Base-by-base conservation (phyloP, 139 green algal species). In the Picochlorum costavermella region DNA sequence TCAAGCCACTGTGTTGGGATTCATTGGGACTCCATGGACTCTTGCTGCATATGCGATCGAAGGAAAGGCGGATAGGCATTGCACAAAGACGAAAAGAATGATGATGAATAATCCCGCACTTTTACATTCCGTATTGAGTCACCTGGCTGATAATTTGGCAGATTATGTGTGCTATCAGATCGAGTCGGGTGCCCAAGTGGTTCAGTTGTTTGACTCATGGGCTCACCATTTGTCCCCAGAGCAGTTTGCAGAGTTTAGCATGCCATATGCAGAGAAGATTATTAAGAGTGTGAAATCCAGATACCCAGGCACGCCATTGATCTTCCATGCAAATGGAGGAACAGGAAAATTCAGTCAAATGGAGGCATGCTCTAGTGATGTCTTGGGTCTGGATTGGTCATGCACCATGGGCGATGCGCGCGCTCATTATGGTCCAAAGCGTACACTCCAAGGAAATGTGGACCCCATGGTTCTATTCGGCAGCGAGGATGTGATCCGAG, bases 141-240 rank as follows among this genome's bases (percentile, higher is more conserved):
- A 95, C 69, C 69, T 98, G 10, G 86, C 94, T 1, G 77, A 94
- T 11, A 78, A 84, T 13, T 72, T 99, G 5, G 81, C 84, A 50
- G 67, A 64, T 13, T 98, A 99, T 67, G 79, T 81, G 4, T 78
- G 73, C 63, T 92, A 98, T 70, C 94, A 99, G 74, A 97, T 98
- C 43, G 84, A 96, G 56, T 82, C 73, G 33, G 92, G 92, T 12
- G 92, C 91, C 8, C 84, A 91, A 63, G 79, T 96, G 2, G 83
- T 98, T 56, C 92, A 98, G 83, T 69, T 98, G 30, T 98, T 99
- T 75, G 94, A 99, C 81, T 95, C 84, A 4, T 98, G 92, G 92
- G 92, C 91, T 13, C 90, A 96, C 72, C 90, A 98, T 76, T 81
- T 98, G 14, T 77, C 72, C 5, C 90, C 92, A 1, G 58, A 78